Evolutionary conservation across 805 yeast species (phyloP).

Genomic region (Cephaloascus albidus): DNA sequence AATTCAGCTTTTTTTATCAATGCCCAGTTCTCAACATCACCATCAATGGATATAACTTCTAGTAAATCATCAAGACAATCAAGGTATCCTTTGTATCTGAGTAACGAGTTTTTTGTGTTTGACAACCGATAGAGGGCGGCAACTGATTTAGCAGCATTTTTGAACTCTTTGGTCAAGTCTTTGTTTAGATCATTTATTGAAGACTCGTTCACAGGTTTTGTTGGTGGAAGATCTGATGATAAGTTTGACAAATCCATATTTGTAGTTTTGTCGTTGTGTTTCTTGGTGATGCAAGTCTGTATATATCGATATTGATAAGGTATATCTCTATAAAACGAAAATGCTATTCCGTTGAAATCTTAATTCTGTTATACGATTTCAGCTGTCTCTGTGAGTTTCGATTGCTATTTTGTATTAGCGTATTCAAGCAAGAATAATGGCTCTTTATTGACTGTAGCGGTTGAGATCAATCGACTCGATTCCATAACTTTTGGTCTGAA

Average conservation of each 20-base stretch:
- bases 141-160: conserved; percentile 62
- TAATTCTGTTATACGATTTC: no score
- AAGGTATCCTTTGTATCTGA: conserved; percentile 49
- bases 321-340: no score
- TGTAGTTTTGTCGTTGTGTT: background rate
- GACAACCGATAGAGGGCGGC: conserved; percentile 59
- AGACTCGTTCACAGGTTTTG: conserved; percentile 36
- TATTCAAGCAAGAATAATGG: no score
- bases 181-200: conserved; percentile 37
- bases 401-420: no score
- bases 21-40: conserved; percentile 46
- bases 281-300: no score
- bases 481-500: no score
- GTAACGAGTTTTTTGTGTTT: conserved; percentile 36
- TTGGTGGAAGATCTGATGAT: conserved; percentile 44
- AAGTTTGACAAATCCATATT: conserved; percentile 57
- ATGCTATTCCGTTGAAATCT: no score
- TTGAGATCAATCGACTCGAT: no score
- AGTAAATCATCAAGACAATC: conserved; percentile 52
- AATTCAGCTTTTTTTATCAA: conserved; percentile 37
- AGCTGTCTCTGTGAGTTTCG: no score
- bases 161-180: conserved; percentile 55
- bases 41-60: conserved; percentile 24
- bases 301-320: no score
- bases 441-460: no score